Conservation (phyloP, 2,329 filamentous ascomycete genomes). For the Orbilia brochopaga region DNA sequence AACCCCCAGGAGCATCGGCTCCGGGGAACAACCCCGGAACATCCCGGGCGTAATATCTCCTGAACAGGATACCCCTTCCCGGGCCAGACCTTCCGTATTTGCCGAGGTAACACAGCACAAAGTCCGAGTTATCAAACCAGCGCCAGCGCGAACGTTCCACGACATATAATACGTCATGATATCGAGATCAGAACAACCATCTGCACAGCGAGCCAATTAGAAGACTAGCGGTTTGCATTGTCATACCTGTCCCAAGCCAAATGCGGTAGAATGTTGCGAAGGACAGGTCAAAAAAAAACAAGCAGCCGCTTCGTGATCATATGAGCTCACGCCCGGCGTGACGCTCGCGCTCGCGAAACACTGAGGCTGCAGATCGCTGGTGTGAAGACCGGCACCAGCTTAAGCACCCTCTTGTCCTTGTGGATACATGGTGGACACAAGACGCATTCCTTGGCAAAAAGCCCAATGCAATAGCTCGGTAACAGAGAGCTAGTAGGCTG, state of each 20-base stretch:
- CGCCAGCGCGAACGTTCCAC: conserved; percentile 1
- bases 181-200: conserved; percentile 19
- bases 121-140: conserved; percentile 10
- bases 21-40: background rate
- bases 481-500: too few relatives aligned
- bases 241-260: background rate
- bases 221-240: background rate
- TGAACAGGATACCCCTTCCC: conserved; percentile 1
- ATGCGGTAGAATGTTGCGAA: background rate
- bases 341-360: conserved; percentile 18
- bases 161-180: conserved; percentile 21
- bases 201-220: conserved; percentile 16
- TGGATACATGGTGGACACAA: conserved; percentile 23
- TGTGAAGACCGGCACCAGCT: background rate
- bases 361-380: conserved; percentile 12
- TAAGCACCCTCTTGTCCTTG: background rate
- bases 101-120: conserved; percentile 20
- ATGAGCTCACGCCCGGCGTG: background rate
- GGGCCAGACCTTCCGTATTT: conserved; percentile 7
- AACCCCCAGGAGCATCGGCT: background rate
- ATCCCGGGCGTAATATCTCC: conserved; percentile 6
- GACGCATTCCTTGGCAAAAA: conserved; percentile 46
- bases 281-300: background rate
- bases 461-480: conserved; percentile 9
- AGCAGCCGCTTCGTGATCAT: conserved; percentile 12